These are phyloP conservation scores for Monilinia fructigena DNA, from an alignment of 2,329 filamentous ascomycete genomes.

Conservation along the genomic window DNA sequence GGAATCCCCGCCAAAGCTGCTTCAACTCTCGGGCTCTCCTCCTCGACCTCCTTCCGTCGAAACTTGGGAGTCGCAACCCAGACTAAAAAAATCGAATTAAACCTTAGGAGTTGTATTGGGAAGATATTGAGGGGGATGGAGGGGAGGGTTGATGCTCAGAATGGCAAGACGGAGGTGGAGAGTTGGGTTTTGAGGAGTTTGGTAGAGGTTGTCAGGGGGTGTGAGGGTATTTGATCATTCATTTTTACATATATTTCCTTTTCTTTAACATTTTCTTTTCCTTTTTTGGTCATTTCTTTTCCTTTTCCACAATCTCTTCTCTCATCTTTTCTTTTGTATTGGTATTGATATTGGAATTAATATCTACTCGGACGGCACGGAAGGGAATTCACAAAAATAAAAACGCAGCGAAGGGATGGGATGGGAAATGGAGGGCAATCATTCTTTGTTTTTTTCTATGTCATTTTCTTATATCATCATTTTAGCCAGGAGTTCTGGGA, in stretches of 20 bases:
- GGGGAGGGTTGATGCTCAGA: conserved; percentile 13
- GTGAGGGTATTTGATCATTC: conserved; percentile 17
- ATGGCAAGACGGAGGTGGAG: conserved; percentile 16
- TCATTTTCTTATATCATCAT: too few species aligned
- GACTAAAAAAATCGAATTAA: conserved; percentile 17
- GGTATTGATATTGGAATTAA: too few species aligned
- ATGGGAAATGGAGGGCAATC: too few species aligned
- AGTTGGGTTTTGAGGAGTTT: conserved; percentile 24
- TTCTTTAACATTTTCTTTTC: background rate
- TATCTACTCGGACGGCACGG: too few species aligned
- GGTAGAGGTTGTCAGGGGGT: conserved; percentile 27
- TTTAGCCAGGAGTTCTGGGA: too few species aligned
- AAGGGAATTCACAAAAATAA: too few species aligned
- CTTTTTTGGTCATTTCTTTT: background rate
- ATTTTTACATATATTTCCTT: background rate
- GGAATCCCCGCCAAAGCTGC: conserved; percentile 28
- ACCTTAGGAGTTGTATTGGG: conserved; percentile 18
- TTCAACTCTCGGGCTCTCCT: conserved; percentile 22
- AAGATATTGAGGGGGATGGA: conserved; percentile 23
- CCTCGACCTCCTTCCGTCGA: background rate
- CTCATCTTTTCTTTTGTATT: too few species aligned
- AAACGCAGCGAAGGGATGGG: too few species aligned
- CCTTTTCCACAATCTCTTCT: background rate
- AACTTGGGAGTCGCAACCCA: background rate
- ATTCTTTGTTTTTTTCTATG: too few species aligned